These are phyloP conservation scores for Boletus vermiculosoides DNA, from an alignment of 768 basidiomycete genomes.

Conservation along the genomic window DNA sequence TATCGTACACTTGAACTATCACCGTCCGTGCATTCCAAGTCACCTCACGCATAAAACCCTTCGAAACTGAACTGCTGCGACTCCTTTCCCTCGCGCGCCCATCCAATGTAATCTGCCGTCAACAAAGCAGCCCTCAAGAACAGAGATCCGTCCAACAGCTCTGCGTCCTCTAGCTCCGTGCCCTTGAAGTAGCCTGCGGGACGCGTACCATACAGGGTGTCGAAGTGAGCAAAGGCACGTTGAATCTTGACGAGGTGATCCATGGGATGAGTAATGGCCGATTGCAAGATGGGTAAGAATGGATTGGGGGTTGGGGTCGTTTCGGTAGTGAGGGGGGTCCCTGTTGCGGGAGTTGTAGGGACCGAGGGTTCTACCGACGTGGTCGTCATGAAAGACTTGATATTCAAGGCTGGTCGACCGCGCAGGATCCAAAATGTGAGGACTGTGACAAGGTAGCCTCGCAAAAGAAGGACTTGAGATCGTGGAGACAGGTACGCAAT, in stretches of 20 bases:
- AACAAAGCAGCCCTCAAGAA: conserved; percentile 33
- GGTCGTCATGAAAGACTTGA: conserved; percentile 31
- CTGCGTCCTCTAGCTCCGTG: conserved; percentile 32
- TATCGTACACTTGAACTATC: background rate
- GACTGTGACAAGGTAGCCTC: conserved; percentile 23
- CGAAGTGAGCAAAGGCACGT: conserved; percentile 35
- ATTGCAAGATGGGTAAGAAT: conserved; percentile 42
- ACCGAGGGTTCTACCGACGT: conserved; percentile 22
- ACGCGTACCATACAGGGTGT: conserved; percentile 30
- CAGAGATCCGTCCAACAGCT: conserved; percentile 35
- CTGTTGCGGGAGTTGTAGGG: background rate
- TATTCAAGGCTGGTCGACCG: conserved; percentile 31
- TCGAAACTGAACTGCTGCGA: conserved; percentile 25
- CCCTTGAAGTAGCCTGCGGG: conserved; percentile 27
- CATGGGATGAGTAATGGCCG: conserved; percentile 34
- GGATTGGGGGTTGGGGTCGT: conserved; percentile 32
- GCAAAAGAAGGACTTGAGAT: conserved; percentile 28
- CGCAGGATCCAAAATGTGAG: conserved; percentile 32
- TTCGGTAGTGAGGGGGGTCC: conserved; percentile 8
- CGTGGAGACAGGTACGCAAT: conserved; percentile 13
- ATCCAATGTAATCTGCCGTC: conserved; percentile 35
- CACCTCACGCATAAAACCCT: conserved; percentile 23
- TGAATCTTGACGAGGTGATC: conserved; percentile 37
- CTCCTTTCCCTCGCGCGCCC: conserved; percentile 39
- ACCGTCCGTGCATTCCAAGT: too few species aligned